Evolutionary conservation across 768 basidiomycete genomes (phyloP).

Genomic region (Termitomyces titanicus): DNA sequence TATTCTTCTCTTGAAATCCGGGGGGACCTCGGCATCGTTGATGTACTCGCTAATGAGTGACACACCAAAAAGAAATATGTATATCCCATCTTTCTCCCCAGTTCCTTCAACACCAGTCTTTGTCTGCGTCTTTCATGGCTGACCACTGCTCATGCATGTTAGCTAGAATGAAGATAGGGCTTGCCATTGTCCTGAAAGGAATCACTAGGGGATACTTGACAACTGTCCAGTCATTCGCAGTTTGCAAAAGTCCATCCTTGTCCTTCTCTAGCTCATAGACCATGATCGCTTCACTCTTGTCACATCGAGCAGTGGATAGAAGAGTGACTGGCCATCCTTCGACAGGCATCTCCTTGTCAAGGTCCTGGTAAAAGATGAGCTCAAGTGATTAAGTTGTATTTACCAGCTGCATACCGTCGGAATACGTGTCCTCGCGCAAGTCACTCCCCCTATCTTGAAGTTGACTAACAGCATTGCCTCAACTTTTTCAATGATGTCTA

Average conservation of each 20-base stretch:
- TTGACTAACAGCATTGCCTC: not conserved
- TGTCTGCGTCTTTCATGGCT: not conserved
- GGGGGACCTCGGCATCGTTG: not conserved
- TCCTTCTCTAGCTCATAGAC: not conserved
- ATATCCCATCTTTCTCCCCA: not conserved
- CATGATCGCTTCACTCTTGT: not conserved
- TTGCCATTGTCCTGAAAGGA: not conserved
- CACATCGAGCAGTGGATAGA: not conserved
- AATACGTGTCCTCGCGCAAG: not conserved
- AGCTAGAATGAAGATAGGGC: not conserved
- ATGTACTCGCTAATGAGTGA: not conserved
- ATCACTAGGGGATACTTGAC: not conserved
- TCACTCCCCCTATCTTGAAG: not conserved
- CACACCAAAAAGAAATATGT: not conserved
- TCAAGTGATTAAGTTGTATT: not conserved
- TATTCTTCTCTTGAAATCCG: not conserved
- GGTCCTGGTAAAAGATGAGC: not conserved
- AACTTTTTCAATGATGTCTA: not conserved
- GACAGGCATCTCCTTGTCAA: not conserved
- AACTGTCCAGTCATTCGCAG: not conserved
- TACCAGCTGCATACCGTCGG: not conserved
- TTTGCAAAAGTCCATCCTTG: not conserved
- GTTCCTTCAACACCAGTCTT: fast-evolving
- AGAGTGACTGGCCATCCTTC: not conserved
- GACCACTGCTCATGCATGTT: not conserved